Conservation (phyloP, 352 stramenopile species). For the Phytopythium oedochilum region DNA sequence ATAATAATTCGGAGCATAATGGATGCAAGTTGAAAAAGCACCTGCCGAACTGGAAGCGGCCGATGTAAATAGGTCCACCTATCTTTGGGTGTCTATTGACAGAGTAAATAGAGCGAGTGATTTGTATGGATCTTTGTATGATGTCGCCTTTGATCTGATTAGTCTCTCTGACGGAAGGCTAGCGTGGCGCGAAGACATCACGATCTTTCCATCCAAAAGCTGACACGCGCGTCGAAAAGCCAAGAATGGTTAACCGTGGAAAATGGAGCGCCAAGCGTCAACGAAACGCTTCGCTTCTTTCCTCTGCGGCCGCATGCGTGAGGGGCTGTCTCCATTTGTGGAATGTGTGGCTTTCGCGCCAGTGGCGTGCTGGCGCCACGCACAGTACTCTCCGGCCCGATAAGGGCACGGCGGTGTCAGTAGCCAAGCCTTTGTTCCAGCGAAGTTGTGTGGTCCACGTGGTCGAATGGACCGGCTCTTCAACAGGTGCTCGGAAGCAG, state of each 20-base stretch:
- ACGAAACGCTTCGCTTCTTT: no score
- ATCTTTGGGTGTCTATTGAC: neutral
- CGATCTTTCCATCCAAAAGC: neutral
- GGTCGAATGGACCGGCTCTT: slow-evolving; percentile 6
- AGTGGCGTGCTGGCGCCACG: neutral
- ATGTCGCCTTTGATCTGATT: neutral
- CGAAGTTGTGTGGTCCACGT: neutral
- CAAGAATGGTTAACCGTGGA: neutral
- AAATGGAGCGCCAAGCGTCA: neutral
- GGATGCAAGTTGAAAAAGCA: neutral
- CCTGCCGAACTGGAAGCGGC: neutral
- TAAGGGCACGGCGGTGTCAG: neutral
- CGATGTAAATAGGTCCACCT: no score
- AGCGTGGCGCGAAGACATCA: no score
- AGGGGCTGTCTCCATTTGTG: slow-evolving; percentile 1
- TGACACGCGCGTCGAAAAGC: neutral
- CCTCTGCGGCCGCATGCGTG: no score
- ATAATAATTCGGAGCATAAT: neutral
- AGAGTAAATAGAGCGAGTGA: neutral
- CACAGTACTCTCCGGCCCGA: no score
- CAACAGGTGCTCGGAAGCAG: slow-evolving; percentile 6
- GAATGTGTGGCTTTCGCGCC: slow-evolving; percentile 1
- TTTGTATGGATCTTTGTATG: neutral
- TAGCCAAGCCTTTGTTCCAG: neutral
- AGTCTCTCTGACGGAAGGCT: no score